These are phyloP conservation scores for Bruguiera gymnorhiza DNA, from an alignment of 345 rosid genomes.

Conservation along the genomic window DNA sequence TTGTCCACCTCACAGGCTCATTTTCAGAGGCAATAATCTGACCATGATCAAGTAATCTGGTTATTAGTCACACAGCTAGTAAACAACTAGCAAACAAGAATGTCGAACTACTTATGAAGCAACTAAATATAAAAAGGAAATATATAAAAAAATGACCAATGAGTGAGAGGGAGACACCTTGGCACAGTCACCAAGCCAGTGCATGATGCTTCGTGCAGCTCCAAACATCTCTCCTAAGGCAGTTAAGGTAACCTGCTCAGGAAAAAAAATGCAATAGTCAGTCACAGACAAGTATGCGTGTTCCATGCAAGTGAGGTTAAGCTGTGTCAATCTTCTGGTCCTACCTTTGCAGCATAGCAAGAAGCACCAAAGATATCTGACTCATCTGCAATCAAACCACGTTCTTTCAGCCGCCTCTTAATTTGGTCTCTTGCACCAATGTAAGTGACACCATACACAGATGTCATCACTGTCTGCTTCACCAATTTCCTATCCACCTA, in stretches of 20 bases:
- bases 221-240: constrained; percentile 95
- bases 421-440: constrained; percentile 97
- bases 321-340: constrained; percentile 9
- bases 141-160: neutral
- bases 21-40: constrained; percentile 91
- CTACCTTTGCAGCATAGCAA: constrained; percentile 97
- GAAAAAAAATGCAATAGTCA: constrained; percentile 14
- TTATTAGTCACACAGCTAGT: constrained; percentile 7
- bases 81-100: neutral
- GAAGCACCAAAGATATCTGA: constrained; percentile 57
- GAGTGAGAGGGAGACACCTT: constrained; percentile 46
- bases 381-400: constrained; percentile 57
- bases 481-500: constrained; percentile 98
- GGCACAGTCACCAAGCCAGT: constrained; percentile 97
- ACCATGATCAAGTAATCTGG: constrained; percentile 12
- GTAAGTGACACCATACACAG: constrained; percentile 96
- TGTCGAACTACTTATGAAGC: neutral
- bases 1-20: constrained; percentile 89
- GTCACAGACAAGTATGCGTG: constrained; percentile 7
- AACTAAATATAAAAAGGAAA: neutral
- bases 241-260: constrained; percentile 67
- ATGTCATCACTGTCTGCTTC: constrained; percentile 99
- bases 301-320: neutral
- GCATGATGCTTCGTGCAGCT: constrained; percentile 93
- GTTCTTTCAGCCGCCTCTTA: constrained; percentile 87